These are phyloP conservation scores for Kalaharituber pfeilii DNA, from an alignment of 2,329 filamentous ascomycete genomes.

Conservation along the genomic window DNA sequence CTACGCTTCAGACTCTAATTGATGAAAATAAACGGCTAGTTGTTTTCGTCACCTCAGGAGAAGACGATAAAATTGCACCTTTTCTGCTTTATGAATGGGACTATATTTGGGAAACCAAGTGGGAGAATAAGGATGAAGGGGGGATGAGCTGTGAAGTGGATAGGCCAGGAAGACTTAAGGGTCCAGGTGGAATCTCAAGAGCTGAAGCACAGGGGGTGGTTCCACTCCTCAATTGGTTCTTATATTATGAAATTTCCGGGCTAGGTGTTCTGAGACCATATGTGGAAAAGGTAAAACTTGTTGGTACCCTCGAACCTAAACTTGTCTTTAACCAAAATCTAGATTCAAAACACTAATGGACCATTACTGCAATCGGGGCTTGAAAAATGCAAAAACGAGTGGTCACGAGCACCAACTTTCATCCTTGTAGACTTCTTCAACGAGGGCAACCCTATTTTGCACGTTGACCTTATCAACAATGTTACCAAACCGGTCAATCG, in stretches of 20 bases:
- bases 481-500: constrained; percentile 6
- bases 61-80: constrained; percentile 30
- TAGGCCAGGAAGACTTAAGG: constrained; percentile 39
- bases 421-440: constrained; percentile 69
- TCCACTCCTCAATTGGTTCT: constrained; percentile 66
- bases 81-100: constrained; percentile 47
- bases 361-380: background rate
- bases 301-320: too few species aligned
- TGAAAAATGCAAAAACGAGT: background rate
- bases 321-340: too few species aligned
- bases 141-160: constrained; percentile 57
- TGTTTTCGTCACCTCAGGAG: constrained; percentile 46
- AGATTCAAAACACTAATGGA: constrained; percentile 8
- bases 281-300: background rate
- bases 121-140: constrained; percentile 42
- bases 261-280: background rate
- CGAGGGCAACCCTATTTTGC: constrained; percentile 26
- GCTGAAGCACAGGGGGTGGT: constrained; percentile 44
- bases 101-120: constrained; percentile 56
- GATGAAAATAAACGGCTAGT: constrained; percentile 45
- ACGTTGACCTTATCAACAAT: constrained; percentile 6
- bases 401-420: constrained; percentile 35
- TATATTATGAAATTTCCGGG: constrained; percentile 39
- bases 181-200: constrained; percentile 28
- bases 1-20: constrained; percentile 58